A percentile compares a stretch with the other conserved stretches of the same genome.
These are phyloP conservation scores for Brassica cretica DNA, from an alignment of 345 rosid species.

Conservation along the genomic window DNA sequence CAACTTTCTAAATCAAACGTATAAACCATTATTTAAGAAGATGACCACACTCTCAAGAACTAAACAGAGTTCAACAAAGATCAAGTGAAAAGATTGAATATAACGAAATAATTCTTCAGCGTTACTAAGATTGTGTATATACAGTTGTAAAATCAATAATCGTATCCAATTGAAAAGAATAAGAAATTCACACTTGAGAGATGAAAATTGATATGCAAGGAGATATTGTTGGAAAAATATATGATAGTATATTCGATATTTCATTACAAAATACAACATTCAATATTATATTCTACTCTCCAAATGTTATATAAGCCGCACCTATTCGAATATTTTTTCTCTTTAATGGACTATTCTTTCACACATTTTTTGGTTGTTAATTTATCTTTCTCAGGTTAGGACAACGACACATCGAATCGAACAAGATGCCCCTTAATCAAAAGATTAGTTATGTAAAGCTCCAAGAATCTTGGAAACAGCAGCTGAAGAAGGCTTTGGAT, in stretches of 20 bases:
- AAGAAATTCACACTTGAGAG: not conserved
- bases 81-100: not conserved
- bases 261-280: not conserved
- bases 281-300: not conserved
- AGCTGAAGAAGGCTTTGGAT: constrained; percentile 36
- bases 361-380: constrained; percentile 2
- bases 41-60: not conserved
- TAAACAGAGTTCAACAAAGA: not conserved
- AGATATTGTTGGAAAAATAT: not conserved
- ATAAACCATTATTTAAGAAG: not conserved
- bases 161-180: not conserved
- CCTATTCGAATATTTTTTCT: not conserved
- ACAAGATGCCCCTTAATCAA: not conserved
- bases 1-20: not conserved
- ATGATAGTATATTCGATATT: not conserved
- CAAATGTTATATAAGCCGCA: constrained; percentile 30
- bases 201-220: not conserved
- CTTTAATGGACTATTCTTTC: not conserved
- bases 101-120: not conserved
- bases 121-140: not conserved
- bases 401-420: not conserved
- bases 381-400: constrained; percentile 27
- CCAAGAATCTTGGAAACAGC: constrained; percentile 35
- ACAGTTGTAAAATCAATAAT: not conserved
- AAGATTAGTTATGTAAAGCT: constrained; percentile 11